Evolutionary conservation across 345 rosid genomes (phyloP).

Genomic region (Boechera divaricarpa): DNA sequence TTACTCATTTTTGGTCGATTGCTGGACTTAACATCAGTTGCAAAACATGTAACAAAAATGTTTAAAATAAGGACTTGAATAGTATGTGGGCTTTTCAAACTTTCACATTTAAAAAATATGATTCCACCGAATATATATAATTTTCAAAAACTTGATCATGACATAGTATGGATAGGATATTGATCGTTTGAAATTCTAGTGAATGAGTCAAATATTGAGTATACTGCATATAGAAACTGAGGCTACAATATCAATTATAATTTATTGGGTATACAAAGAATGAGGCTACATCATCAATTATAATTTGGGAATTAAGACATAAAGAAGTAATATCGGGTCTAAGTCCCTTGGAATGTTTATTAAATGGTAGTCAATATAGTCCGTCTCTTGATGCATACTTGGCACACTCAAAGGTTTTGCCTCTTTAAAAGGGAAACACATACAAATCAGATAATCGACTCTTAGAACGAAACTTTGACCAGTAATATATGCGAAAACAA

Average conservation of each 20-base stretch:
- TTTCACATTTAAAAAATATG: neutral
- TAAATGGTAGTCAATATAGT: slow-evolving; percentile 35
- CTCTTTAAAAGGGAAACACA: neutral
- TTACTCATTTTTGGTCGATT: neutral
- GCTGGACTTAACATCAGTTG: neutral
- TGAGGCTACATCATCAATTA: slow-evolving; percentile 1
- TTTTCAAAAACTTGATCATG: too few relatives aligned
- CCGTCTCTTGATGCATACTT: slow-evolving; percentile 10
- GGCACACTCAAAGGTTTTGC: slow-evolving; percentile 17
- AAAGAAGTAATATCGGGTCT: slow-evolving; percentile 18
- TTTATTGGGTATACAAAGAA: neutral
- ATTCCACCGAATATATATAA: neutral
- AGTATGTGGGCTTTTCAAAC: too few relatives aligned
- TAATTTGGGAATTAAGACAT: neutral
- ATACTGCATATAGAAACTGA: neutral
- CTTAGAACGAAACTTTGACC: slow-evolving; percentile 21
- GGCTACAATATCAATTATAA: neutral
- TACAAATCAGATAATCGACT: neutral
- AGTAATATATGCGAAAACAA: neutral
- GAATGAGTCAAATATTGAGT: slow-evolving; percentile 9
- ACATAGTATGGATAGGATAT: neutral
- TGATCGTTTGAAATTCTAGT: neutral
- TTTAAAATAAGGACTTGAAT: neutral
- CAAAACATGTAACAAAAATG: neutral
- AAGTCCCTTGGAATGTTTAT: neutral